phyloP scores from a whole-genome alignment of 371 early-diverging fungal species.

The Amoeboaphelidium occidentale region DNA sequence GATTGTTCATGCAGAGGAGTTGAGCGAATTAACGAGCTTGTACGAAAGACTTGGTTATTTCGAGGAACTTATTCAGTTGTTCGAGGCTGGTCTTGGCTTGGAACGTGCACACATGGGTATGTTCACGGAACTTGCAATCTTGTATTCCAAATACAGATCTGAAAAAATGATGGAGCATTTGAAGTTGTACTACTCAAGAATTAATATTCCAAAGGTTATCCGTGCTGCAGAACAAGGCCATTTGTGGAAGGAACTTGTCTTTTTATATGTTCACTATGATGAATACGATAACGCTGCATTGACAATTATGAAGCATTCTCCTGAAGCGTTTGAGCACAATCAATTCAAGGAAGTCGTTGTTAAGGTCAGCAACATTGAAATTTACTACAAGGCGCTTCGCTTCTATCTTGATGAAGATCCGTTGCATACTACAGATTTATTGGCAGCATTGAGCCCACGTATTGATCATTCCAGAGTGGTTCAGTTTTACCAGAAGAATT shows the following conservation, averaged over 20 bases:
- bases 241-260: conserved; percentile 86
- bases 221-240: conserved; percentile 72
- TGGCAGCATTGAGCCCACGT: conserved; percentile 58
- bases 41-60: conserved; percentile 73
- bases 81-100: conserved; percentile 75
- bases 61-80: conserved; percentile 59
- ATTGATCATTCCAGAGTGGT: conserved; percentile 90
- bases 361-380: conserved; percentile 83
- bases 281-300: conserved; percentile 87
- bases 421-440: conserved; percentile 61
- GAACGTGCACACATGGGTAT: conserved; percentile 98
- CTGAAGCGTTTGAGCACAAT: conserved; percentile 81
- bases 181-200: conserved; percentile 75
- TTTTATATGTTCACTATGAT: conserved; percentile 89
- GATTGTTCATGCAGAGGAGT: conserved; percentile 88
- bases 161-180: conserved; percentile 87
- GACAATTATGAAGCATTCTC: conserved; percentile 76
- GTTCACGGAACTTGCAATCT: conserved; percentile 89
- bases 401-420: conserved; percentile 93
- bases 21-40: conserved; percentile 42
- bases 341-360: conserved; percentile 83
- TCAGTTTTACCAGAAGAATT: conserved; percentile 77
- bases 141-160: conserved; percentile 81
- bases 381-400: conserved; percentile 83
- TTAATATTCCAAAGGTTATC: conserved; percentile 96